These are phyloP conservation scores for Cordyceps pruinosa DNA, from an alignment of 2,329 filamentous ascomycete species.

Conservation along the genomic window DNA sequence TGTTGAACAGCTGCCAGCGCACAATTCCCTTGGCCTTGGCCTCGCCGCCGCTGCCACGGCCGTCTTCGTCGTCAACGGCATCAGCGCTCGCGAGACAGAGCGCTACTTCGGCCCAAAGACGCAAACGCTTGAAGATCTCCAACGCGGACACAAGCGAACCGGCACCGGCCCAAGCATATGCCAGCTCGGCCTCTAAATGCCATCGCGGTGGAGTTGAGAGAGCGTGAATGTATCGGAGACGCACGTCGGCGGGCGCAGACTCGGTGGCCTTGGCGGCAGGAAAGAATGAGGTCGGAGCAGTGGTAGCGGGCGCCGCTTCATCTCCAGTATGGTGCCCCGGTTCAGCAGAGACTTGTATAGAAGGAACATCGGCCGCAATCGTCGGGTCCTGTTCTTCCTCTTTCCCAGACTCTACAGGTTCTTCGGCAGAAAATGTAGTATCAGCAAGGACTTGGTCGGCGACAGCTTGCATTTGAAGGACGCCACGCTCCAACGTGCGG, in stretches of 20 bases:
- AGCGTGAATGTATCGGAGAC: constrained; percentile 77
- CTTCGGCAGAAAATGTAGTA: constrained; percentile 41
- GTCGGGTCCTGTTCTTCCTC: constrained; percentile 22
- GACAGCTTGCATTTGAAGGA: constrained; percentile 88
- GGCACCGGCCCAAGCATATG: constrained; percentile 82
- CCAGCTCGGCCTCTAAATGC: constrained; percentile 91
- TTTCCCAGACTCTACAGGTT: constrained; percentile 22
- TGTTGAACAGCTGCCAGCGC: constrained; percentile 70
- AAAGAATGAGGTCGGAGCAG: constrained; percentile 68
- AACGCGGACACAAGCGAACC: constrained; percentile 84
- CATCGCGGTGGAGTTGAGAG: constrained; percentile 80
- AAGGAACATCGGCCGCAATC: constrained; percentile 28
- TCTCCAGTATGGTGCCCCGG: constrained; percentile 25
- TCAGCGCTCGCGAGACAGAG: constrained; percentile 68
- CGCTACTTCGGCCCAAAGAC: constrained; percentile 92
- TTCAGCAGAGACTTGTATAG: constrained; percentile 38
- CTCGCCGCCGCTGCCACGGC: constrained; percentile 54
- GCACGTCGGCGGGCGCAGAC: constrained; percentile 67
- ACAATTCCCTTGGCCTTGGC: constrained; percentile 74
- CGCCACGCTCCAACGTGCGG: constrained; percentile 78
- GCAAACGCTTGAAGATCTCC: constrained; percentile 89
- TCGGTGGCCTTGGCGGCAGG: constrained; percentile 69
- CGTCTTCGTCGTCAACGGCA: constrained; percentile 51
- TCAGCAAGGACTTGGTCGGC: constrained; percentile 94
- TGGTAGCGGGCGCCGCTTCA: constrained; percentile 14